These are phyloP conservation scores for Metschnikowia bowlesiae DNA, from an alignment of 805 yeast species.

Conservation along the genomic window DNA sequence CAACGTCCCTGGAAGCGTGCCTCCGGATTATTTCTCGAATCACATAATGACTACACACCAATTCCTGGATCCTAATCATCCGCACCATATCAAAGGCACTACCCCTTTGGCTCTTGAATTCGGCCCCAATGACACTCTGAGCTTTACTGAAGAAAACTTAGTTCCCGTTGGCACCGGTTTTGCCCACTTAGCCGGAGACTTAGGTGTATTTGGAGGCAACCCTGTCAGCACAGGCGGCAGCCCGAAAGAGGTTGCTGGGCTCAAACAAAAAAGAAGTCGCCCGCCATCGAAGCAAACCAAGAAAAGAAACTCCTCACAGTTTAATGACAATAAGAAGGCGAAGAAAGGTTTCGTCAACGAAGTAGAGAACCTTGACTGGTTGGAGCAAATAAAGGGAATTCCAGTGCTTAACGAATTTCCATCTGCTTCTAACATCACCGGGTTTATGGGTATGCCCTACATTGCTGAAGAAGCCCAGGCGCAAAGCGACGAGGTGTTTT, in stretches of 20 bases:
- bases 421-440: slow-evolving; percentile 51
- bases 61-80: slow-evolving; percentile 34
- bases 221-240: neutral
- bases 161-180: slow-evolving; percentile 9
- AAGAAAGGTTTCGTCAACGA: slow-evolving; percentile 15
- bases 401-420: slow-evolving; percentile 60
- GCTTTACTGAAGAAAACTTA: slow-evolving; percentile 1
- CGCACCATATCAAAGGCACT: slow-evolving; percentile 38
- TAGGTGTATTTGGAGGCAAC: slow-evolving; percentile 2
- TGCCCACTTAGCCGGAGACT: slow-evolving; percentile 10
- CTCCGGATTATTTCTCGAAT: slow-evolving; percentile 16
- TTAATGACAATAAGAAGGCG: slow-evolving; percentile 5
- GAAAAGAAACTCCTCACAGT: slow-evolving; percentile 1
- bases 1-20: slow-evolving; percentile 6
- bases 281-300: slow-evolving; percentile 1
- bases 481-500: slow-evolving; percentile 48
- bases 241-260: neutral
- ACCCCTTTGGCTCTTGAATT: slow-evolving; percentile 34
- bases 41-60: slow-evolving; percentile 21
- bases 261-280: neutral
- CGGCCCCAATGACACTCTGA: slow-evolving; percentile 14
- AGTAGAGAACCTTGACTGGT: slow-evolving; percentile 50
- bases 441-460: slow-evolving; percentile 36
- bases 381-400: slow-evolving; percentile 63
- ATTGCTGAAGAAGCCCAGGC: slow-evolving; percentile 18